These are phyloP conservation scores for Eucalyptus sp. DNA, from an alignment of 345 rosid genomes.

Conservation along the genomic window DNA sequence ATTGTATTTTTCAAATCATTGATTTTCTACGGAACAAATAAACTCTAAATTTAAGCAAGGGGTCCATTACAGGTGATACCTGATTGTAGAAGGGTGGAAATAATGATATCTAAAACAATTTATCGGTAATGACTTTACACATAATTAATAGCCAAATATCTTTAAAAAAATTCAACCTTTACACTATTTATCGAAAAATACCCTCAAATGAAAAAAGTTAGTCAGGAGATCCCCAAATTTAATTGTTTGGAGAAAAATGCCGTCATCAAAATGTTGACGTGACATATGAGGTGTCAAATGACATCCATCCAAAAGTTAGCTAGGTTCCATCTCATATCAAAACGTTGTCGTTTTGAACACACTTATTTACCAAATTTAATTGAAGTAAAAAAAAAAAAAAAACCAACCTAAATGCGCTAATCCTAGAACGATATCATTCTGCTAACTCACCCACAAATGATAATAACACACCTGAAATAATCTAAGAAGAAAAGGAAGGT, in stretches of 20 bases:
- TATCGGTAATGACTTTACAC: background rate
- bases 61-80: background rate
- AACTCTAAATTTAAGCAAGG: background rate
- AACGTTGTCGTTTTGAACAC: background rate
- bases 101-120: background rate
- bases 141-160: background rate
- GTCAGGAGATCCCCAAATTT: background rate
- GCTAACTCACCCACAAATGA: background rate
- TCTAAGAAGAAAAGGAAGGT: background rate
- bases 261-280: background rate
- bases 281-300: background rate
- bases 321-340: background rate
- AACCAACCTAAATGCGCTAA: background rate
- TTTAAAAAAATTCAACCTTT: background rate
- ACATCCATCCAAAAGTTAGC: background rate
- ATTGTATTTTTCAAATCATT: background rate
- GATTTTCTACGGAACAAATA: background rate
- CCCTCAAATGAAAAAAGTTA: background rate
- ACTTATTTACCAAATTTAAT: background rate
- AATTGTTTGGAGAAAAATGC: background rate
- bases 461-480: background rate
- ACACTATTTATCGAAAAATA: background rate
- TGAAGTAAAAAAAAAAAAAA: background rate
- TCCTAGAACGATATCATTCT: background rate
- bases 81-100: background rate